These are phyloP conservation scores for Yamadazyma atlantica DNA, from an alignment of 1,139 yeast species.

Conservation along the genomic window DNA sequence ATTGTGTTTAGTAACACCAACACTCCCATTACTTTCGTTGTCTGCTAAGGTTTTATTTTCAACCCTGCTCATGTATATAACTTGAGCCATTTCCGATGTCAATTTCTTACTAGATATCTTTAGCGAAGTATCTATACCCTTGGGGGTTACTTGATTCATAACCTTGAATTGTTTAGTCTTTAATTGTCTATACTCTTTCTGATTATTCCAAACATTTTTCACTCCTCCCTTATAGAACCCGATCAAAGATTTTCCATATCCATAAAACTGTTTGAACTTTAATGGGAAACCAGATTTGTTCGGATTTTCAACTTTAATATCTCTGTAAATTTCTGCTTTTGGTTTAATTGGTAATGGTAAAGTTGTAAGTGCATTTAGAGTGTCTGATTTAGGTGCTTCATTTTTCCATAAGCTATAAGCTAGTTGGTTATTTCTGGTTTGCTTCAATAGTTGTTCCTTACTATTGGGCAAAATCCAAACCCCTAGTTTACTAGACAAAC, in stretches of 20 bases:
- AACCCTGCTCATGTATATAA: conserved; percentile 30
- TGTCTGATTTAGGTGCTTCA: neutral
- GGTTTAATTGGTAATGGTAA: conserved; percentile 39
- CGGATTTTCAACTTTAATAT: conserved; percentile 24
- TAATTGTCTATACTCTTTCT: conserved; percentile 24
- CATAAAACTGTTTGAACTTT: conserved; percentile 33
- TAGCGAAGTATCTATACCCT: conserved; percentile 26
- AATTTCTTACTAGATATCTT: conserved; percentile 25
- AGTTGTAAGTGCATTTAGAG: conserved; percentile 37
- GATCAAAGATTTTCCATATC: conserved; percentile 40
- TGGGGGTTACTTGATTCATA: conserved; percentile 23
- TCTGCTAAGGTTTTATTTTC: conserved; percentile 22
- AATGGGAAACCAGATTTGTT: conserved; percentile 19
- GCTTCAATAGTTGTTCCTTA: neutral
- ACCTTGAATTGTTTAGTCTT: conserved; percentile 22
- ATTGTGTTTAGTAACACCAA: conserved; percentile 16
- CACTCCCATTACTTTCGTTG: conserved; percentile 16
- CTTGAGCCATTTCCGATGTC: conserved; percentile 36
- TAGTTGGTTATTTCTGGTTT: conserved; percentile 1
- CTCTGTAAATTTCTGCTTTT: conserved; percentile 27
- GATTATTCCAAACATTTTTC: conserved; percentile 47
- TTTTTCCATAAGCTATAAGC: conserved; percentile 5
- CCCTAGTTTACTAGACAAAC: neutral
- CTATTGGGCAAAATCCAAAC: conserved; percentile 1
- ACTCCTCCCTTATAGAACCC: conserved; percentile 55